Base-by-base conservation (phyloP, 306 rosid species). In the Trichosanthes cucumerina region DNA sequence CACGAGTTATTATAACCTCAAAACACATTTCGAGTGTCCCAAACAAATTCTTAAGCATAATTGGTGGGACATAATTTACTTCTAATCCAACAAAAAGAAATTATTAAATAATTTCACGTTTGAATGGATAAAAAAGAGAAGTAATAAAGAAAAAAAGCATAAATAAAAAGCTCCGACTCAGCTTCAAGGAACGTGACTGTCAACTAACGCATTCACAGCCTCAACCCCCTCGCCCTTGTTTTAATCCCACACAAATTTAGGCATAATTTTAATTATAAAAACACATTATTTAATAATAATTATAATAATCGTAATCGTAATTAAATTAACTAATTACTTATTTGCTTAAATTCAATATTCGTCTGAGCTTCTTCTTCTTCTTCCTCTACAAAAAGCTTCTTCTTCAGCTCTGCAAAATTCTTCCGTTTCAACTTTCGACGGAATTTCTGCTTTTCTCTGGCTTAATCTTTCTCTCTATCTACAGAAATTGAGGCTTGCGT, bases 121-220 rank as follows among this genome's bases (percentile, higher is more conserved):
- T 73, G 23, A 28, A 16, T 49, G 2, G 28, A 73, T 73, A 73
- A 43, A 69, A 33, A 73, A 31, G 46, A 43, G 41, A 46, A 46
- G 39, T 23, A 70, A 23, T 13, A 24, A 24, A 43, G 23, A 16
- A 44, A 72, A 5, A 71, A 71, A 24, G 38, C 6, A 4, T 16
- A 64, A 64, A 59, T 11, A 59, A 41, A 70, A 73, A 73, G 78
- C 16, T 73, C 2, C 15, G 60, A 16, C 62, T 36, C 26, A 50
- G 5, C 62, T 73, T 73, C 4, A 73, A 73, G 78, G 44, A 49
- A 73, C 78, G 78, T 73, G 78, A 73, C 46, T 49, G 78, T 62
- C 60, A 73, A 28, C 60, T 49, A 52, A 62, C 62, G 9, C 43
- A 73, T 49, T 31, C 77, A 72, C 58, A 72, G 21, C 23, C 59